Conservation (phyloP, 495 filamentous ascomycete species). For the Penicillium fimorum region DNA sequence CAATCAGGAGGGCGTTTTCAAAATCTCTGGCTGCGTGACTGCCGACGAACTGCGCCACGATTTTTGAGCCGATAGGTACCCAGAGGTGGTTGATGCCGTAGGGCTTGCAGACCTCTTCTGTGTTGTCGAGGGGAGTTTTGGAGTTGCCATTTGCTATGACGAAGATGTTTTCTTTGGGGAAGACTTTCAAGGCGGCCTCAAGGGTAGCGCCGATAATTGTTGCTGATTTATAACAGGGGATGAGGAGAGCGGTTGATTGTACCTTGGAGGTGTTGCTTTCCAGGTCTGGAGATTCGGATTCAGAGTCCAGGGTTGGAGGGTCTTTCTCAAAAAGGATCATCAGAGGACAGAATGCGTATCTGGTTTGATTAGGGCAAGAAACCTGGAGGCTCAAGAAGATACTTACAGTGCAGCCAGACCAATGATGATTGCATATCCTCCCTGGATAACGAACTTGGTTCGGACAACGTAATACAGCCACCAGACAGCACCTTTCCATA, state of each 20-base stretch:
- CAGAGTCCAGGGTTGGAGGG: conserved; percentile 19
- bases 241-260: conserved; percentile 43
- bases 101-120: conserved; percentile 44
- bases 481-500: conserved; percentile 45
- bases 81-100: conserved; percentile 43
- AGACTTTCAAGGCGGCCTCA: conserved; percentile 45
- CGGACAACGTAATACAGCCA: conserved; percentile 40
- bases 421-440: conserved; percentile 38
- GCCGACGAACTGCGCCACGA: conserved; percentile 48
- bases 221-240: conserved; percentile 49
- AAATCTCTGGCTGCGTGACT: conserved; percentile 42
- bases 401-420: conserved; percentile 35
- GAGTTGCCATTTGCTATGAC: conserved; percentile 47
- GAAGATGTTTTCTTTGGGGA: conserved; percentile 45
- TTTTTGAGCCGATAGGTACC: conserved; percentile 43
- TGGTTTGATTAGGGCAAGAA: conserved; percentile 5
- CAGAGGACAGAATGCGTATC: conserved; percentile 41
- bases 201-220: conserved; percentile 42
- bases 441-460: conserved; percentile 37
- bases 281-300: conserved; percentile 10
- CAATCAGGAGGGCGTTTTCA: conserved; percentile 44
- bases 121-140: conserved; percentile 40
- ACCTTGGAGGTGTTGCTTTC: conserved; percentile 20
- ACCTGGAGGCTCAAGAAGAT: background rate
- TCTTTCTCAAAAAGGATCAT: conserved; percentile 40